Base-by-base conservation (phyloP, 2,329 filamentous ascomycete genomes). In the Xylariaceae sp. region DNA sequence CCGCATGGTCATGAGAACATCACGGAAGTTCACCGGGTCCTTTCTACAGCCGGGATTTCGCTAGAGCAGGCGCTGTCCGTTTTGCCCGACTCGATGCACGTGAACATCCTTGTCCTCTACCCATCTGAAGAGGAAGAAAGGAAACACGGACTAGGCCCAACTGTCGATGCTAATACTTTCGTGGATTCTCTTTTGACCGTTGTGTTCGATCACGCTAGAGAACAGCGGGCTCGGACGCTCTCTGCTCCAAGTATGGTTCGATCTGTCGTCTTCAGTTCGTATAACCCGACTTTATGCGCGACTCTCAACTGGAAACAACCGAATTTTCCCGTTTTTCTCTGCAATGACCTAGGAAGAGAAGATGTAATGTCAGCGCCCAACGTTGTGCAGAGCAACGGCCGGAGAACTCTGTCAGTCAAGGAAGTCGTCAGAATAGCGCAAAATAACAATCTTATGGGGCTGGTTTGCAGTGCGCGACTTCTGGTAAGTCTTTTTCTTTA, bases 251-350 rank as follows among this genome's bases (percentile, higher is more conserved):
- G 88, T 44, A 80, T 83, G 14, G 83, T 93, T 55, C 78, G 91
- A 33, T 95, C 88, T 11, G 85, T 98, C 42, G 88, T 96, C 10
- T 96, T 98, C 65, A 94, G 88, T 58, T 95, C 89, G 19, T 95
- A 92, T 67, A 96, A 95, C 63, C 76, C 88, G 11, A 86, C 85
- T 53, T 80, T 97, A 17, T 98, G 93, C 68, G 94, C 88, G 14
- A 91, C 92, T 5, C 71, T 98, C 58, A 98, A 98, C 68, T 98
- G 93, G 93, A 98, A 98, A 67, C 93, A 98, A 66, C 93, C 93
- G 2, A 98, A 97, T 63, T 98, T 95, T 64, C 93, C 93, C 0
- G 88, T 97, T 0, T 87, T 98, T 57, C 76, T 97, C 37, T 96
- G 91, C 70, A 97, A 97, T 65, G 90, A 96, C 48, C 79, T 97